Base-by-base conservation (phyloP, 2,329 filamentous ascomycete species). In the Colletotrichum sp. region DNA sequence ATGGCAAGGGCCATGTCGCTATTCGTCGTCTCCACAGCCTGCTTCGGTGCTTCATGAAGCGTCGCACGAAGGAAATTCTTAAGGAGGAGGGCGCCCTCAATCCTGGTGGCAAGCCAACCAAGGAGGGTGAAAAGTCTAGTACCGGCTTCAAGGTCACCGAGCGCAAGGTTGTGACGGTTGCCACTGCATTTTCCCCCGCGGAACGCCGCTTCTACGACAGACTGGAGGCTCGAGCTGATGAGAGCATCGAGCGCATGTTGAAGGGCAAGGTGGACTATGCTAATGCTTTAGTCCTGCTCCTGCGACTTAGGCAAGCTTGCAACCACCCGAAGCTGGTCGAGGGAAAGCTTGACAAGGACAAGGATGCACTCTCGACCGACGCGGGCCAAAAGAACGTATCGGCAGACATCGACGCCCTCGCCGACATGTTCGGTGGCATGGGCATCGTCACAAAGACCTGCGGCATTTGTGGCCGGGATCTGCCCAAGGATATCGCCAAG, bases 21-120 rank as follows among this genome's bases (percentile, higher is more conserved):
- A 98, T 99, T 83, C 91, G 93, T 67, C 92, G 97, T 61, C 88
- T 99, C 36, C 96, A 98, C 79, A 92, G 94, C 72, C 92, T 98
- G 77, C 88, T 99, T 6, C 94, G 95, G 71, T 96, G 96, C 71
- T 98, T 98, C 86, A 99, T 99, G 97, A 98, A 99, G 87, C 93
- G 97, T n/a, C 93, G 97, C 57, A 99, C 96, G 11, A 99, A 99
- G 85, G 96, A 98, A 27, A 95, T 99, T n/a, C 87, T 99, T 77
- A 98, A 97, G 85, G 90, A 95, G 80, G 95, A 95, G 13, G 95
- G 95, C 13, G 95, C 95, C 1, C 87, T 98, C 22, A 94, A 95
- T 76, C 93, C 94, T 30, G 95, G 95, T 49, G 93, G 94, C 69
- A 95, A 95, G 82, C 88, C 86, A 30, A 84, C 82, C 5, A 81